These are phyloP conservation scores for Cyberlindnera lachancei DNA, from an alignment of 805 yeast genomes.

Conservation along the genomic window DNA sequence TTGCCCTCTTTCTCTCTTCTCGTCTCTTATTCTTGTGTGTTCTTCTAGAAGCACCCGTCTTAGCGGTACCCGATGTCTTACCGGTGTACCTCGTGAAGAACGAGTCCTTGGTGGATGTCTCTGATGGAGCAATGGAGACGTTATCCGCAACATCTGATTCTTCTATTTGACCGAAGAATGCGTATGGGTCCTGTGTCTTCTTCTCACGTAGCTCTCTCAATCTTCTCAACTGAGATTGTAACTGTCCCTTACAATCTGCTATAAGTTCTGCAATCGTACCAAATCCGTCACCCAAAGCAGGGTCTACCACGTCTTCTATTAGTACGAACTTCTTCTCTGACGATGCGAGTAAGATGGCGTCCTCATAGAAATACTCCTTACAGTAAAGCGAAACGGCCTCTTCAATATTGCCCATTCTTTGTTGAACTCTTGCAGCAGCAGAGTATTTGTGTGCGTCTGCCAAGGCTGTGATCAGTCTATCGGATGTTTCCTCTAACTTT, in stretches of 20 bases:
- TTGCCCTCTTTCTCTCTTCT: constrained; percentile 91
- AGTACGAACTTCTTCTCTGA: constrained; percentile 36
- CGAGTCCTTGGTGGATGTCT: constrained; percentile 86
- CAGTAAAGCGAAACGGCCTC: constrained; percentile 65
- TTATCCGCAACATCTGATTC: constrained; percentile 77
- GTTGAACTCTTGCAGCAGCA: constrained; percentile 75
- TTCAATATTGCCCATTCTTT: constrained; percentile 51
- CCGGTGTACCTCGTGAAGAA: constrained; percentile 96
- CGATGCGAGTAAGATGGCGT: constrained; percentile 62
- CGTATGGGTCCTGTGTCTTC: constrained; percentile 77
- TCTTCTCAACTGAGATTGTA: constrained; percentile 74
- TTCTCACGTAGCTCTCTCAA: constrained; percentile 78
- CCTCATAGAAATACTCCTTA: constrained; percentile 65
- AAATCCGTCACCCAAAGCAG: constrained; percentile 78
- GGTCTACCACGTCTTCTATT: constrained; percentile 55
- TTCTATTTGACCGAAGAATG: constrained; percentile 65
- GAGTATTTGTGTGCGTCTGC: constrained; percentile 64
- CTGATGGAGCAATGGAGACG: constrained; percentile 91
- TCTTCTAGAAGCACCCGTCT: constrained; percentile 90
- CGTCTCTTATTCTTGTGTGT: constrained; percentile 90
- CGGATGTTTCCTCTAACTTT: constrained; percentile 41
- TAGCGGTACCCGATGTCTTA: constrained; percentile 91
- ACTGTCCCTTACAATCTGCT: constrained; percentile 89
- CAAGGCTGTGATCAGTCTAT: constrained; percentile 50
- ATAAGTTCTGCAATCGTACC: constrained; percentile 79